Evolutionary conservation across 2,329 filamentous ascomycete genomes (phyloP).

Genomic region (Epichloe glyceriae): DNA sequence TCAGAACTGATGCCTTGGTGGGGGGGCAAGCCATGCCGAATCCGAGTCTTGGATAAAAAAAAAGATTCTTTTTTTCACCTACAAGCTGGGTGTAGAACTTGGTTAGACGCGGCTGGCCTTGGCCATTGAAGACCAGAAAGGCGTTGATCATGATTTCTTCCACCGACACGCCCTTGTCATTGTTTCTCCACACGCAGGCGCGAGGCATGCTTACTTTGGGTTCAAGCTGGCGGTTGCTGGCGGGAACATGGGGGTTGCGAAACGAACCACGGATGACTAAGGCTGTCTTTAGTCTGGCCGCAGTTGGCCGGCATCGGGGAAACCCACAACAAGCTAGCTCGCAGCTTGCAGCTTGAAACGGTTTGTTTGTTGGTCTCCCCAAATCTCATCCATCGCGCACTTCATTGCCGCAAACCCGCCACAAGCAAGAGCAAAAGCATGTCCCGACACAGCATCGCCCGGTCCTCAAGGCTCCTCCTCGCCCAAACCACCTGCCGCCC

Average conservation of each 20-base stretch:
- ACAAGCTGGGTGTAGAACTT: conserved; percentile 99
- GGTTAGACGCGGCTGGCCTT: conserved; percentile 87
- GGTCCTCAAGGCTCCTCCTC: conserved; percentile 25
- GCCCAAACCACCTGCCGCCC: conserved; percentile 19
- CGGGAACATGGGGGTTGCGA: not conserved
- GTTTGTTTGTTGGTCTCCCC: too few relatives aligned
- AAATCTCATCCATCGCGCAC: not conserved
- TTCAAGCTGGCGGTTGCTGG: not conserved
- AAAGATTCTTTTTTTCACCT: not conserved
- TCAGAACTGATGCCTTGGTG: not conserved
- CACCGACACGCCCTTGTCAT: not conserved
- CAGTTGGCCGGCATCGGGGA: too few relatives aligned
- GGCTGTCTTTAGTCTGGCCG: too few relatives aligned
- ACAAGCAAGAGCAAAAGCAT: conserved; percentile 9
- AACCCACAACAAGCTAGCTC: too few relatives aligned
- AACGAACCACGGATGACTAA: too few relatives aligned
- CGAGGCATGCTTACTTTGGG: too few relatives aligned
- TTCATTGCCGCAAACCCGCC: not conserved
- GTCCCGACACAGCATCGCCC: conserved; percentile 21
- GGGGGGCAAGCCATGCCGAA: not conserved
- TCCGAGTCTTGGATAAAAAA: too few relatives aligned
- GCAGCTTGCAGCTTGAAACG: too few relatives aligned
- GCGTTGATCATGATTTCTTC: conserved; percentile 77
- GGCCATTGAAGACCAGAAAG: conserved; percentile 96
- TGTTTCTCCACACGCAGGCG: not conserved